Conservation (phyloP, 805 yeast species). For the Ogataea populi-albae region DNA sequence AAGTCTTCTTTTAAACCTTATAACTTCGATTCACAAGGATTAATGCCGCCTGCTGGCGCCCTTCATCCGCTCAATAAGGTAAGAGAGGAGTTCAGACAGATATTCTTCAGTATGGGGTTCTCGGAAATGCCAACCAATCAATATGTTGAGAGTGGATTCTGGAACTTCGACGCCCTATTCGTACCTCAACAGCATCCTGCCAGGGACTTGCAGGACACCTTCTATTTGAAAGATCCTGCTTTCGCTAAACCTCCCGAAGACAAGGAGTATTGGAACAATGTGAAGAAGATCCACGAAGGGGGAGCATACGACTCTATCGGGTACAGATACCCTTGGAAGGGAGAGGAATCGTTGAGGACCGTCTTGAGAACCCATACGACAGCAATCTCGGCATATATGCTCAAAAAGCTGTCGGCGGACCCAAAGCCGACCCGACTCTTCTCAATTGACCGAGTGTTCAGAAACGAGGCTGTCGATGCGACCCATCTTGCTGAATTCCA, state of each 20-base stretch:
- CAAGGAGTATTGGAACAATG: constrained; percentile 69
- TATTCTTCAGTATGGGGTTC: constrained; percentile 97
- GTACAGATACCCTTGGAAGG: constrained; percentile 97
- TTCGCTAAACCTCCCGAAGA: constrained; percentile 82
- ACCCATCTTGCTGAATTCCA: constrained; percentile 99
- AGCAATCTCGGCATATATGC: constrained; percentile 85
- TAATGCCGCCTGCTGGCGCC: constrained; percentile 83
- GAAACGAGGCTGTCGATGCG: constrained; percentile 99
- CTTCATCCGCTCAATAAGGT: constrained; percentile 96
- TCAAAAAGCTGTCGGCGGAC: constrained; percentile 80
- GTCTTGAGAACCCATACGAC: constrained; percentile 98
- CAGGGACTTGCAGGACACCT: constrained; percentile 97
- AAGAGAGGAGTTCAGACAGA: constrained; percentile 95
- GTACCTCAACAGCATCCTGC: constrained; percentile 99
- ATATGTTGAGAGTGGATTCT: constrained; percentile 96
- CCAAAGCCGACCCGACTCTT: constrained; percentile 90
- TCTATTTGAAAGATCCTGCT: constrained; percentile 91
- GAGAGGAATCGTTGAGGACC: constrained; percentile 82
- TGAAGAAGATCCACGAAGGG: constrained; percentile 79
- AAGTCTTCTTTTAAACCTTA: constrained; percentile 85
- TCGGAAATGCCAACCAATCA: constrained; percentile 99
- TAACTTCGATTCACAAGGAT: constrained; percentile 94
- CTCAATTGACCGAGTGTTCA: constrained; percentile 96
- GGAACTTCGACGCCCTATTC: constrained; percentile 95
- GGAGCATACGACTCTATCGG: constrained; percentile 96